Conservation (phyloP, 2,329 filamentous ascomycete species). For the Colletotrichum somersetense region DNA sequence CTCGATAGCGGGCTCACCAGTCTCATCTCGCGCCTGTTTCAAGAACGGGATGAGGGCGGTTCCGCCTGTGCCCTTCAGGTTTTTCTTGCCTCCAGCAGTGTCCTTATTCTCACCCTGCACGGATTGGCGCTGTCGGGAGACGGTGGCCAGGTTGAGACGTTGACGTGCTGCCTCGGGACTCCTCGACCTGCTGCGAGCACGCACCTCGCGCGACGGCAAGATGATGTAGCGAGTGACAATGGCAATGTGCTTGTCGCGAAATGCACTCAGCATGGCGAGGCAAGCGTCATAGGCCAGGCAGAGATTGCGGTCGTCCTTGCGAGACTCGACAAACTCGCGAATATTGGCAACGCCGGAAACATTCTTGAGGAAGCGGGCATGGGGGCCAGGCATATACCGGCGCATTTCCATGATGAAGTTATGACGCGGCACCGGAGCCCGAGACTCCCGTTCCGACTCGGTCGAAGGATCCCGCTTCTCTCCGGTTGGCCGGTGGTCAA, state of each 20-base stretch:
- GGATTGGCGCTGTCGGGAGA: constrained; percentile 59
- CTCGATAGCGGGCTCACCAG: constrained; percentile 87
- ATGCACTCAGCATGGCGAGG: constrained; percentile 74
- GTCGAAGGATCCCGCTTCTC: constrained; percentile 66
- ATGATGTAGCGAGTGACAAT: constrained; percentile 98
- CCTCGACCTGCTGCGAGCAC: constrained; percentile 72
- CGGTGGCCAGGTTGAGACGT: constrained; percentile 72
- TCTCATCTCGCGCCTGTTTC: constrained; percentile 97
- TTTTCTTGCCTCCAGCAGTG: constrained; percentile 59
- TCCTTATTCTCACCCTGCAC: constrained; percentile 35
- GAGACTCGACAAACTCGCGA: constrained; percentile 79
- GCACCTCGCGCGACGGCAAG: constrained; percentile 82
- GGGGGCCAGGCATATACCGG: constrained; percentile 93
- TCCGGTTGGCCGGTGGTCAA: constrained; percentile 92
- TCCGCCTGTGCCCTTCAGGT: constrained; percentile 89
- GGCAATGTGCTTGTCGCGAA: constrained; percentile 95
- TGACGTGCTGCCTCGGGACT: constrained; percentile 65
- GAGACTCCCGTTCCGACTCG: constrained; percentile 60
- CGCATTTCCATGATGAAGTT: constrained; percentile 99
- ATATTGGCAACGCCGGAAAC: constrained; percentile 87
- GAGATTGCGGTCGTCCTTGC: constrained; percentile 73
- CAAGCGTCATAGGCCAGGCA: constrained; percentile 91
- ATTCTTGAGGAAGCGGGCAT: constrained; percentile 89
- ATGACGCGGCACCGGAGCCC: constrained; percentile 63
- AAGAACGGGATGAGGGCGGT: constrained; percentile 95